These are phyloP conservation scores for Naganishia randhawae DNA, from an alignment of 768 basidiomycete species.

Conservation along the genomic window DNA sequence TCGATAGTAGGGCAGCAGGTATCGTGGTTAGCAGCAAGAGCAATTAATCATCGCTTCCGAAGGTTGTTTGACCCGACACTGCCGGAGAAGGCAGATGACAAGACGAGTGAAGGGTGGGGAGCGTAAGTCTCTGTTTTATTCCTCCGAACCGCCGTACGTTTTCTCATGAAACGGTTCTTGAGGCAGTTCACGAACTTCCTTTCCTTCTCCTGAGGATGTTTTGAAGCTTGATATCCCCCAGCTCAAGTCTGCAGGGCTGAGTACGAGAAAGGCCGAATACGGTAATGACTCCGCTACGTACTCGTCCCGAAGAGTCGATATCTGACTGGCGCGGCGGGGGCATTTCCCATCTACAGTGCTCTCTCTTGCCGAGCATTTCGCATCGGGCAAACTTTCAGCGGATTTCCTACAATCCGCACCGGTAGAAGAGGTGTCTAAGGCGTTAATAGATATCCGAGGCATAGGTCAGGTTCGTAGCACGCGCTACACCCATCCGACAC, in stretches of 20 bases:
- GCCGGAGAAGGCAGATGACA: slow-evolving; percentile 58
- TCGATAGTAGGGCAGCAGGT: slow-evolving; percentile 64
- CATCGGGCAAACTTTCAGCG: slow-evolving; percentile 72
- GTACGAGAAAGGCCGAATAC: slow-evolving; percentile 84
- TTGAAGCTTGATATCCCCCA: slow-evolving; percentile 59
- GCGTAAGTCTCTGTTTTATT: slow-evolving; percentile 37
- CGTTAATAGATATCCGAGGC: slow-evolving; percentile 72
- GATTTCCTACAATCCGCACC: slow-evolving; percentile 65
- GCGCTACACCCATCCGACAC: not conserved
- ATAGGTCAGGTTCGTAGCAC: slow-evolving; percentile 57
- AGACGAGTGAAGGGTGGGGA: slow-evolving; percentile 27
- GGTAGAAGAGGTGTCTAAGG: slow-evolving; percentile 71
- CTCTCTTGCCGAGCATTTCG: slow-evolving; percentile 74
- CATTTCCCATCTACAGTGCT: slow-evolving; percentile 59
- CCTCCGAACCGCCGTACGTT: not conserved
- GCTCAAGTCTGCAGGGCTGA: slow-evolving; percentile 71
- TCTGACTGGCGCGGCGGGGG: too few species aligned
- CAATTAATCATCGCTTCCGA: slow-evolving; percentile 74
- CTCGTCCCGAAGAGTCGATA: too few species aligned
- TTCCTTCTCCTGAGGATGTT: slow-evolving; percentile 71
- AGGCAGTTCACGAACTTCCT: slow-evolving; percentile 44
- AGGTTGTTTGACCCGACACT: slow-evolving; percentile 69
- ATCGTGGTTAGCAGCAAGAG: slow-evolving; percentile 78
- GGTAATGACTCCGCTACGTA: slow-evolving; percentile 56
- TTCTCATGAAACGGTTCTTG: not conserved